Evolutionary conservation across 2,329 filamentous ascomycete species (phyloP).

Genomic region (Fonsecaea nubica): DNA sequence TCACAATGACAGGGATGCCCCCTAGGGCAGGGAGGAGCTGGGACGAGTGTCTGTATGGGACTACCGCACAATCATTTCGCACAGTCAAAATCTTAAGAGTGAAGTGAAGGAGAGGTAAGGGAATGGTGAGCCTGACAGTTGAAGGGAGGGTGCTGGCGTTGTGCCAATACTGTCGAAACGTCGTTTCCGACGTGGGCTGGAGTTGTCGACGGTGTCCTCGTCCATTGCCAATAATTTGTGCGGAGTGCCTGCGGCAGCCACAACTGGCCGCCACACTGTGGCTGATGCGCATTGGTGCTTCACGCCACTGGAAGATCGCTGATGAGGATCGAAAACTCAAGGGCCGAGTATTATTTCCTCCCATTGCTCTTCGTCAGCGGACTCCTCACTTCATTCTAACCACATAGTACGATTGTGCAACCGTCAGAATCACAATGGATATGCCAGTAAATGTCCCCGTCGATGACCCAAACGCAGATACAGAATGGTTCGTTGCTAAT

Average conservation of each 20-base stretch:
- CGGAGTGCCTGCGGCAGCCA: constrained; percentile 11
- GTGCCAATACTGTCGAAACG: constrained; percentile 20
- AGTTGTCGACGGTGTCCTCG: constrained; percentile 30
- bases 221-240: constrained; percentile 26
- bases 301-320: constrained; percentile 3
- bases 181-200: constrained; percentile 17
- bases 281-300: constrained; percentile 2
- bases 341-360: neutral
- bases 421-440: constrained; percentile 53
- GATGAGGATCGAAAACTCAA: neutral
- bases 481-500: constrained; percentile 76
- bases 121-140: neutral
- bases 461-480: constrained; percentile 94
- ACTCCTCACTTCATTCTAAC: neutral
- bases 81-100: constrained; percentile 6
- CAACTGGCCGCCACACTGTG: constrained; percentile 18
- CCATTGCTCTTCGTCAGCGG: neutral
- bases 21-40: constrained; percentile 12
- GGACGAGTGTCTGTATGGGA: constrained; percentile 21
- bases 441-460: constrained; percentile 78
- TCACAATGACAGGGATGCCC: constrained; percentile 32
- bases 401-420: too few species aligned
- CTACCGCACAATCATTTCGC: constrained; percentile 39
- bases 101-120: constrained; percentile 6
- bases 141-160: constrained; percentile 1